Conservation (phyloP, 2,329 filamentous ascomycete genomes). For the Exophiala lecanii-corni region DNA sequence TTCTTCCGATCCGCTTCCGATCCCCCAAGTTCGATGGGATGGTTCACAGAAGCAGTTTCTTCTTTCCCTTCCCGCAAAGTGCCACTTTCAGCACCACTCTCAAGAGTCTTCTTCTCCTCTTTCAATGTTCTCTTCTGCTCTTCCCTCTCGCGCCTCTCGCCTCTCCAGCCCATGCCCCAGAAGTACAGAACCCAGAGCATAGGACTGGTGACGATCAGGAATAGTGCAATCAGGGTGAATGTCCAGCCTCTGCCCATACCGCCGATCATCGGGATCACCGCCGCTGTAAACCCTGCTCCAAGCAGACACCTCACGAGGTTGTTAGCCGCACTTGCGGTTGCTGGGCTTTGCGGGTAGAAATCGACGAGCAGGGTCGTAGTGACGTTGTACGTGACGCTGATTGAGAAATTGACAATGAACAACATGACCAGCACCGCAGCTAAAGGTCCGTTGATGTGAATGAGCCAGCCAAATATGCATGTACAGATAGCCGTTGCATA, state of each 20-base stretch:
- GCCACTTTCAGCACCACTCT: conserved; percentile 9
- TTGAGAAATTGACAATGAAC: conserved; percentile 35
- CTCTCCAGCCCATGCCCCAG: conserved; percentile 30
- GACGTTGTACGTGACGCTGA: conserved; percentile 41
- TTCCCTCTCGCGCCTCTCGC: conserved; percentile 20
- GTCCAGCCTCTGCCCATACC: conserved; percentile 45
- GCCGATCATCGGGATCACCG: conserved; percentile 48
- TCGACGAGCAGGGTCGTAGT: conserved; percentile 48
- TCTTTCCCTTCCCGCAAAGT: too few relatives aligned
- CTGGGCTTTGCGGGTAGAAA: conserved; percentile 47
- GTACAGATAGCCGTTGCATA: conserved; percentile 28
- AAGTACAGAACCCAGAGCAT: conserved; percentile 30
- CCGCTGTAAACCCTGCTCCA: conserved; percentile 49
- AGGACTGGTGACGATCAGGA: conserved; percentile 33
- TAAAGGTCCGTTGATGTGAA: conserved; percentile 32
- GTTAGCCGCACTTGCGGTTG: conserved; percentile 49
- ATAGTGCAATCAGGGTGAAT: conserved; percentile 37
- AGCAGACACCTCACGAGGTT: conserved; percentile 52
- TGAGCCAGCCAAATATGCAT: conserved; percentile 37
- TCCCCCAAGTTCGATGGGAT: too few relatives aligned
- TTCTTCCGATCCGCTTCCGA: neutral
- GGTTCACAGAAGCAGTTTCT: too few relatives aligned
- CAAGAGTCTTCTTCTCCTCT: conserved; percentile 16
- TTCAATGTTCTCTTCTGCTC: conserved; percentile 10
- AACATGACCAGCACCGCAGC: conserved; percentile 33